phyloP scores from a whole-genome alignment of 208 protist genomes.

The Trichomonas tenax region DNA sequence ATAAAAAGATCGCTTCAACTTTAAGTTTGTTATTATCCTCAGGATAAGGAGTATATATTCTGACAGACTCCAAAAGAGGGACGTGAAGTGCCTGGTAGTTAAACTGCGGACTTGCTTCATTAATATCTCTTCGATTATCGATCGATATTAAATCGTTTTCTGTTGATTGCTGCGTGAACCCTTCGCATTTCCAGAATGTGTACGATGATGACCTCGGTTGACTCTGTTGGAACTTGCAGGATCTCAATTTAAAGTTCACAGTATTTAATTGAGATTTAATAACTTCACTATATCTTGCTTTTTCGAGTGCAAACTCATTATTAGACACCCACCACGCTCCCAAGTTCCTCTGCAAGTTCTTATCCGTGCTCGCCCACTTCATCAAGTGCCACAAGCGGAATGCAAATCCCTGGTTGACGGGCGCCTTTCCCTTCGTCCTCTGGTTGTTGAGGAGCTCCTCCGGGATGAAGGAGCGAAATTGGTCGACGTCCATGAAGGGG shows the following conservation, averaged over 20 bases:
- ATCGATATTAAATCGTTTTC: background rate
- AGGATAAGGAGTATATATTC: background rate
- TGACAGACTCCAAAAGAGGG: background rate
- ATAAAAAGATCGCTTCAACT: background rate
- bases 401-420: background rate
- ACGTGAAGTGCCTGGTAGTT: background rate
- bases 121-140: background rate
- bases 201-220: background rate
- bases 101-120: background rate
- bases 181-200: background rate
- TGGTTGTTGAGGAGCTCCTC: background rate
- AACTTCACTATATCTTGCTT: background rate
- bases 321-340: background rate
- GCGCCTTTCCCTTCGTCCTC: background rate
- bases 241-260: background rate
- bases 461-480: background rate
- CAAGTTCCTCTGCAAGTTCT: background rate
- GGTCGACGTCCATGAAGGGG: background rate
- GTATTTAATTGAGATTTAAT: background rate
- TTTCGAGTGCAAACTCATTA: background rate
- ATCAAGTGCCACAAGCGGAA: background rate
- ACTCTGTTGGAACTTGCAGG: background rate
- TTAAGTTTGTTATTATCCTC: background rate
- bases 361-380: background rate
- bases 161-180: background rate